A percentile compares a stretch with the other conserved stretches of the same genome.
These are phyloP conservation scores for Botryobasidium botryosum DNA, from an alignment of 768 basidiomycete species.

Conservation along the genomic window DNA sequence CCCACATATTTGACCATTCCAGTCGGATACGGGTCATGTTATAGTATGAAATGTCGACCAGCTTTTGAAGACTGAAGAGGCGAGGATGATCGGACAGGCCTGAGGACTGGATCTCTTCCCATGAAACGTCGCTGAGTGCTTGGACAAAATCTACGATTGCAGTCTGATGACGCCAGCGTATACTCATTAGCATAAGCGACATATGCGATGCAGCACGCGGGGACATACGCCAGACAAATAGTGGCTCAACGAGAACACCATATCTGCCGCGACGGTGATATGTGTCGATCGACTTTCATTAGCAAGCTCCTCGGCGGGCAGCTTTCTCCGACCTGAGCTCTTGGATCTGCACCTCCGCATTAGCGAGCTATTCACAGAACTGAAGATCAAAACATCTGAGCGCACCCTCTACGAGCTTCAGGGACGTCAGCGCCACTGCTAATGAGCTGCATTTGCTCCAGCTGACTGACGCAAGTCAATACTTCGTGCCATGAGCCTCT, in stretches of 20 bases:
- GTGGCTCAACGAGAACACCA: constrained; percentile 95
- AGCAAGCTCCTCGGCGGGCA: constrained; percentile 83
- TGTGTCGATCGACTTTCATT: constrained; percentile 95
- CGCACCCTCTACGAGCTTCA: constrained; percentile 69
- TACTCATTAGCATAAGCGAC: neutral
- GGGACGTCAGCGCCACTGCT: constrained; percentile 75
- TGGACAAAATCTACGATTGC: constrained; percentile 97
- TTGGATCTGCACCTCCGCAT: no score
- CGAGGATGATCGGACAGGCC: constrained; percentile 87
- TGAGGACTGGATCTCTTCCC: constrained; percentile 98
- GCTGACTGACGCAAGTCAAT: constrained; percentile 88
- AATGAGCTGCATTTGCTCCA: constrained; percentile 97
- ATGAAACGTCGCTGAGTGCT: constrained; percentile 90
- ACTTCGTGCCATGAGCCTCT: constrained; percentile 96
- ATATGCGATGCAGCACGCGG: neutral
- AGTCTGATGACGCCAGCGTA: constrained; percentile 31
- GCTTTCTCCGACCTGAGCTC: constrained; percentile 15
- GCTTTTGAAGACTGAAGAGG: constrained; percentile 90
- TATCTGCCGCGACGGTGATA: constrained; percentile 96
- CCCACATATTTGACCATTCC: constrained; percentile 97
- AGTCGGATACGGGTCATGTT: constrained; percentile 97
- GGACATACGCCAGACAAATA: constrained; percentile 77
- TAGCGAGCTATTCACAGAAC: no score
- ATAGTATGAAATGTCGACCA: constrained; percentile 98
- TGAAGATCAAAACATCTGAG: no score